Evolutionary conservation across 1,284 basidiomycete species (phyloP), one percentile per base, ranked within the genome.

Genomic region (Rhodotorula sp.): DNA sequence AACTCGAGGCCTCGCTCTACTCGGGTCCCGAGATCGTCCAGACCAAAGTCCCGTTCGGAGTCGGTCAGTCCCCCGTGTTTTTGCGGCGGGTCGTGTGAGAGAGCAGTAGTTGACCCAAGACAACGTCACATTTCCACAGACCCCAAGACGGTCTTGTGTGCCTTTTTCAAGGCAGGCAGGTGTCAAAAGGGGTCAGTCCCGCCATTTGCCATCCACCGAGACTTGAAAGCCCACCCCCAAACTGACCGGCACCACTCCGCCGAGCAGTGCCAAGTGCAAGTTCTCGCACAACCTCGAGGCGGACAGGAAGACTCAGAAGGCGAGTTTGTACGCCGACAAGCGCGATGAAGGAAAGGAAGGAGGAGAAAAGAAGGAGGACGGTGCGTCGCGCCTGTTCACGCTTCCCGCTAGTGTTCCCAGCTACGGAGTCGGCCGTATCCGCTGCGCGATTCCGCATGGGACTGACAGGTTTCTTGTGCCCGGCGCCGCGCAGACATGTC

Each of bases 201-300:
- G 1, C 26, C 49, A 20, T n/a, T 42, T 55, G 26, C n/a, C n/a
- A 6, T 12, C 26, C 5, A 18, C 15, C 67, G 49, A 6, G 29
- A 6, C 64, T 61, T 75, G 75, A 18, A 46, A 10, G 10, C 56
- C 15, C 22, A 44, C 37, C 6, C 8, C 24, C 37, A 17, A 42
- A 42, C 37, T 12, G 37, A 42, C 37, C 14, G 37, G 37, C 8
- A 42, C 37, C 37, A 12, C 37, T 12, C 8, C 37, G n/a, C 57
- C n/a, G 14, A 29, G 22, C 45, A 60, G 59, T 22, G 77, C 76
- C 68, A 80, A 80, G 75, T 83, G 76, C 84, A 98, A 96, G 84
- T 98, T 95, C 82, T 95, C 92, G 73, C 95, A 99, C 82, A 89
- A 96, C 83, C 77, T 87, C 70, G 87, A 98, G 78, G 87, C 96